These are phyloP conservation scores for Sarocladiaceae sp. DNA, from an alignment of 2,329 filamentous ascomycete genomes.

Conservation along the genomic window DNA sequence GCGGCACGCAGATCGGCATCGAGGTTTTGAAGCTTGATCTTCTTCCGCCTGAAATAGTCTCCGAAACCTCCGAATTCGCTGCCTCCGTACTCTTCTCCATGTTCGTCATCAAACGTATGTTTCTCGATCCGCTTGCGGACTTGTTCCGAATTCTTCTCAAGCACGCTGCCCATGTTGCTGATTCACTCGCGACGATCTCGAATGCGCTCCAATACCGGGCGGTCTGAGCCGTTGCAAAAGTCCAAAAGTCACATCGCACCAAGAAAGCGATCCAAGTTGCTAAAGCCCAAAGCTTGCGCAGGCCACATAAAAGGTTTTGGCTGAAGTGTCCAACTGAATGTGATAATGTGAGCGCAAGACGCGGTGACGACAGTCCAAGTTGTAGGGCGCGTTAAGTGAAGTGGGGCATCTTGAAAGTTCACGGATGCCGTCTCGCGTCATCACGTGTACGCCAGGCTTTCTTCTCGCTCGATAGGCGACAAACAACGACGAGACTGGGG, in stretches of 20 bases:
- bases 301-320: not conserved
- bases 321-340: not conserved
- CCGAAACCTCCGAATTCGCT: slow-evolving; percentile 85
- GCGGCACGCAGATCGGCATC: slow-evolving; percentile 75
- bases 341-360: not conserved
- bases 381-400: slow-evolving; percentile 13
- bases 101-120: slow-evolving; percentile 74
- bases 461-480: not conserved
- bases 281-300: not conserved
- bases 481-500: not conserved
- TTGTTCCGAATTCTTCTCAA: slow-evolving; percentile 60
- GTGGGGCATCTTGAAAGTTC: not conserved
- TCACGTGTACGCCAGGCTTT: slow-evolving; percentile 6
- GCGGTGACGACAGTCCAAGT: not conserved
- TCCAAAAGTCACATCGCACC: not conserved
- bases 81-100: slow-evolving; percentile 84
- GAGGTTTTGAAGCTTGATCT: slow-evolving; percentile 93
- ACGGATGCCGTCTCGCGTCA: slow-evolving; percentile 9
- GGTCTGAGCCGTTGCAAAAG: not conserved
- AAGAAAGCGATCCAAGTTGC: not conserved
- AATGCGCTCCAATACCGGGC: not conserved
- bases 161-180: slow-evolving; percentile 51
- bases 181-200: not conserved
- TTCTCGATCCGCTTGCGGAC: slow-evolving; percentile 58
- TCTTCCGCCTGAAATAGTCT: slow-evolving; percentile 94